Base-by-base conservation (phyloP, 768 basidiomycete species). In the Trametes punicea region DNA sequence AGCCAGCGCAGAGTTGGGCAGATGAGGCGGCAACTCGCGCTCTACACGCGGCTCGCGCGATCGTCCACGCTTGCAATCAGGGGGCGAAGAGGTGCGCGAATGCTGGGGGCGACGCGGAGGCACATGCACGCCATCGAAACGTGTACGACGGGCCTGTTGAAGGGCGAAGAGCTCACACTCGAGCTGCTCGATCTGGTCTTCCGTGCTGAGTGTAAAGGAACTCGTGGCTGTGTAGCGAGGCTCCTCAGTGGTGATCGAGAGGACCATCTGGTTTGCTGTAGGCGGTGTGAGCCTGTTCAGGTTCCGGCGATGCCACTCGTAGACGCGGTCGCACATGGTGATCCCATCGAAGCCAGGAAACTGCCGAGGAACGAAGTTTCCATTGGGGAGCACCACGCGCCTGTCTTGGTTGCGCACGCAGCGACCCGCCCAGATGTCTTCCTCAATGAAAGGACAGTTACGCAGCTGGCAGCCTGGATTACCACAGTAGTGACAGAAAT, bases 301-400 rank as follows among this genome's bases (percentile, higher is more conserved):
- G 47, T 34, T 34, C 16, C 47, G 20, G 11, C 36, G 10, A 48
- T 48, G 47, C 47, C 47, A 48, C 31, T 48, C 30, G 20, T 34
- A 34, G 10, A 48, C 8, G 18, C 31, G 47, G 20, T 48, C 47
- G 20, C 47, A 31, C 33, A 48, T 48, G 15, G 47, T 48, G 47
- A 34, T 33, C 26, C 44, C 44, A 13, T 45, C 44, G 26, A 27
- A 42, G n/a, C 58, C 63, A 2, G 54, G 56, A 13, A 59, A 57
- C 16, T 48, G n/a, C 1, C 59, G 55, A 5, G 66, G 67, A 4
- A 67, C 57, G 30, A 65, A 65, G 4, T 62, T 45, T 10, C 69
- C 67, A 11, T 51, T 61, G 7, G 67, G 65, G 2, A 70, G 57
- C 0, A 64, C 60, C 0, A 70, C 62, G 4, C 61, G 64, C 2